Evolutionary conservation across 2,329 filamentous ascomycete genomes (phyloP), one percentile per base, ranked within the genome.

Genomic region (Aspergillus niger): DNA sequence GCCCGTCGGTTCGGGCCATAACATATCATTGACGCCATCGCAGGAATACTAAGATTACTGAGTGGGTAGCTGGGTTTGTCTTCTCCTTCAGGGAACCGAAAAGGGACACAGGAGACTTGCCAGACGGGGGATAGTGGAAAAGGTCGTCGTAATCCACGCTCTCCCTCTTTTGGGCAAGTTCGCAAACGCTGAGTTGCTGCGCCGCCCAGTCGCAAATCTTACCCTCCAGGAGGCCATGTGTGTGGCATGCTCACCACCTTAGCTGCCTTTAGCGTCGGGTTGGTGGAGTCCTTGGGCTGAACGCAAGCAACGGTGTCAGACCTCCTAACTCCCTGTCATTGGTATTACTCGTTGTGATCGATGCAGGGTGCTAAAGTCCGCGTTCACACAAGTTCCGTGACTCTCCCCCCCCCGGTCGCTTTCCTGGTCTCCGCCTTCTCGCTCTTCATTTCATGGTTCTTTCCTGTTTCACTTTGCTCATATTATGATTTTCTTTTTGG

Each of bases 361-460:
- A 64, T 68, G 67, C 63, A 70, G 68, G 65, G 63, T 70, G 67
- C 41, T 69, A 62, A 52, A 61, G 62, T 59, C 63, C 60, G 55
- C 59, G 49, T 60, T 52, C 63, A 58, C 32, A 36, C 32, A n/a
- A 60, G 53, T 67, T 60, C 65, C 63, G 56, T 62, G 56, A 55
- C 20, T 20, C 2, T 2, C 20, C 20, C 20, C 17, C 60, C 55
- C 62, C 59, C 59, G 59, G 60, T 64, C 59, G 56, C 56, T 66
- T 63, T 61, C 55, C 60, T 57, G 56, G 62, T 13, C 51, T 55
- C 36, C 55, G 64, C 59, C 58, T 55, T 62, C 24, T 41, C 17
- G 39, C 24, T 47, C 41, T 32, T 30, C 8, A 26, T 55, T 30
- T 36, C 39, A 24, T 44, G 38, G 39, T 52, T 47, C 52, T 47